These are phyloP conservation scores for Yamadazyma conglobata DNA, from an alignment of 1,139 yeast species.

Conservation along the genomic window DNA sequence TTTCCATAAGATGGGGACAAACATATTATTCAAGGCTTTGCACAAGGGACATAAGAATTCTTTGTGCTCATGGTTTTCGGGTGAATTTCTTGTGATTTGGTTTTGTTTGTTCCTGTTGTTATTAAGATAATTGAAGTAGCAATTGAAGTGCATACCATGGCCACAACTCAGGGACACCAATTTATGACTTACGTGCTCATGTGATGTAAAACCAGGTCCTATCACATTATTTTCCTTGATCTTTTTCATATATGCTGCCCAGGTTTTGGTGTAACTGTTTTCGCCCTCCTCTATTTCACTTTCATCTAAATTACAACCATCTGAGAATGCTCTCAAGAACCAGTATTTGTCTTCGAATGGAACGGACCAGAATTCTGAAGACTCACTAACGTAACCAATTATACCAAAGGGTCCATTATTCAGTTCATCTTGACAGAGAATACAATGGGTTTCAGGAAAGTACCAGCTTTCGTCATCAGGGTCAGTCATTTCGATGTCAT, in stretches of 20 bases:
- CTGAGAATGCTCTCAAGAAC: constrained; percentile 64
- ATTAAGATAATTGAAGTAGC: constrained; percentile 63
- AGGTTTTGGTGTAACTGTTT: constrained; percentile 24
- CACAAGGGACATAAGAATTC: constrained; percentile 91
- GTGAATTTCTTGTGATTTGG: constrained; percentile 78
- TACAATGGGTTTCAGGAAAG: constrained; percentile 79
- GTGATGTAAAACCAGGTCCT: constrained; percentile 69
- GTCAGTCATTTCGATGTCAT: constrained; percentile 39
- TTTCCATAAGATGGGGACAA: constrained; percentile 67
- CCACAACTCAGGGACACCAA: constrained; percentile 82
- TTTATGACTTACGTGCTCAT: constrained; percentile 38
- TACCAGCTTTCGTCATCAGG: constrained; percentile 49
- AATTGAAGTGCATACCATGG: constrained; percentile 86
- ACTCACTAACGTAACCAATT: constrained; percentile 54
- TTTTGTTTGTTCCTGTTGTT: constrained; percentile 50
- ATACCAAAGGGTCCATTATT: constrained; percentile 75
- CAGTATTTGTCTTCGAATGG: constrained; percentile 66
- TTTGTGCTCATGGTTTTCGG: constrained; percentile 66
- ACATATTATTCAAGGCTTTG: constrained; percentile 78
- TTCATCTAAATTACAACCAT: constrained; percentile 48
- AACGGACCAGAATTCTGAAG: constrained; percentile 59
- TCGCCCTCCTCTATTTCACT: constrained; percentile 22
- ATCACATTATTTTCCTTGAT: constrained; percentile 42
- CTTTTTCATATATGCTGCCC: constrained; percentile 37
- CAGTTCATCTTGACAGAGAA: constrained; percentile 82